Evolutionary conservation across 225 moss, liverwort and hornwort genomes (phyloP), one percentile per base, ranked within the genome.

Genomic region (Sphagnum contortum): DNA sequence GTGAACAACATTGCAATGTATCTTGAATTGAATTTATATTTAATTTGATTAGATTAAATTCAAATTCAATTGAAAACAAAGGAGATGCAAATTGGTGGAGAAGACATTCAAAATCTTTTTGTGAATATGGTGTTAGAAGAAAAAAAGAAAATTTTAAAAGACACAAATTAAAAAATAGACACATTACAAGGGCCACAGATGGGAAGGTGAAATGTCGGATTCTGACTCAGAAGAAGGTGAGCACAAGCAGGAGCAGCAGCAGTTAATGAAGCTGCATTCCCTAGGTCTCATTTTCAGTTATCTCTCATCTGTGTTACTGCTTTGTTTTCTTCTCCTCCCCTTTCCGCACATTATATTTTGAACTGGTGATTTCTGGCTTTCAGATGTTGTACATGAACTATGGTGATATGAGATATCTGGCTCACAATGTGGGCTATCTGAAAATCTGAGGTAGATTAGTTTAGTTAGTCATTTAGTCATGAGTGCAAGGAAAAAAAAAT

Each of bases 181-280:
- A 75, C 81, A 81, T 67, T 81, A 78, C 57, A 85, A 74, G 72
- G 73, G 78, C 71, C 84, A 78, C 49, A 49, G 76, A 61, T 85
- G 84, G 84, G 84, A 85, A 65, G 81, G 74, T 59, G 84, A 85
- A 63, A 12, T 73, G 57, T 81, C 81, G 3, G 81, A 85, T 44
- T 85, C 84, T 14, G 84, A 85, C 63, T 81, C 81, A 55, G 81
- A 85, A 53, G 84, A 85, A 12, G 75, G 75, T 67, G 84, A 81
- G 50, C 53, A 73, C 66, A 64, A 66, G 45, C 81, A 73, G 59
- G 78, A 71, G 65, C 78, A 79, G 50, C 78, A 49, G 49, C 68
- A 65, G 69, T 71, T 48, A 78, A 73, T 70, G 84, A 85, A 65
- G 73, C 84, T 58, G 84, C 84, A 64, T 85, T 85, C 68, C 71